phyloP scores from a whole-genome alignment of 768 basidiomycete species.

The Auriculariales sp. region DNA sequence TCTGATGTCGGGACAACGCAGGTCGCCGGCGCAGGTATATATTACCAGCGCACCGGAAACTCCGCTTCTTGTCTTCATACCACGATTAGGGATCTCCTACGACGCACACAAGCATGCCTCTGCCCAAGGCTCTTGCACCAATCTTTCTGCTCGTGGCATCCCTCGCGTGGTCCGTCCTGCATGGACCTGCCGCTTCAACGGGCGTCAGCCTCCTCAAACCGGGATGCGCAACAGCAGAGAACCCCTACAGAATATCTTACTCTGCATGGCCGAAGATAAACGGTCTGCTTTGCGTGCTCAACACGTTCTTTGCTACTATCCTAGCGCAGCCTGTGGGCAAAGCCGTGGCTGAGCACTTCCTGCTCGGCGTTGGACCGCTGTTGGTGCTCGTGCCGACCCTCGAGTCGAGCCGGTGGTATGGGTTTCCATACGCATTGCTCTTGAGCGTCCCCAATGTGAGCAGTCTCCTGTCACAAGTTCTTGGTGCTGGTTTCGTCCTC shows the following conservation, averaged over 20 bases:
- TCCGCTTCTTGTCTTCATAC: too few relatives aligned
- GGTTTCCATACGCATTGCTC: too few relatives aligned
- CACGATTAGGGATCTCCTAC: too few relatives aligned
- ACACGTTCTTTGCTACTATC: not conserved
- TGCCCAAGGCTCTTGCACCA: not conserved
- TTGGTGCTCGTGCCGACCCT: not conserved
- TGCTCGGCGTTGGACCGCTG: not conserved
- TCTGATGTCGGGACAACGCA: too few relatives aligned
- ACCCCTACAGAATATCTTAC: not conserved
- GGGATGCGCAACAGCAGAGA: not conserved
- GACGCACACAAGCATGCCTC: not conserved
- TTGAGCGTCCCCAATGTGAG: not conserved
- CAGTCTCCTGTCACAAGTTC: not conserved
- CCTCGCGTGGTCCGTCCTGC: not conserved
- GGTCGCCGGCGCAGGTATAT: too few relatives aligned
- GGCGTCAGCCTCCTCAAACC: not conserved
- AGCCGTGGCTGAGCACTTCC: not conserved
- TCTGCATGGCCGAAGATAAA: not conserved
- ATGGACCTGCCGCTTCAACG: not conserved
- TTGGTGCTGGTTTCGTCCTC: not conserved
- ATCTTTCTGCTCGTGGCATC: not conserved
- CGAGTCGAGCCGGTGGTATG: not conserved
- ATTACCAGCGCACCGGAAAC: too few relatives aligned
- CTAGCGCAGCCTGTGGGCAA: not conserved
- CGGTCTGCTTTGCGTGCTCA: not conserved